Evolutionary conservation across 176 grass and related monocot genomes (phyloP), one percentile per base, ranked within the genome.

Genomic region (Juncus inflexus): DNA sequence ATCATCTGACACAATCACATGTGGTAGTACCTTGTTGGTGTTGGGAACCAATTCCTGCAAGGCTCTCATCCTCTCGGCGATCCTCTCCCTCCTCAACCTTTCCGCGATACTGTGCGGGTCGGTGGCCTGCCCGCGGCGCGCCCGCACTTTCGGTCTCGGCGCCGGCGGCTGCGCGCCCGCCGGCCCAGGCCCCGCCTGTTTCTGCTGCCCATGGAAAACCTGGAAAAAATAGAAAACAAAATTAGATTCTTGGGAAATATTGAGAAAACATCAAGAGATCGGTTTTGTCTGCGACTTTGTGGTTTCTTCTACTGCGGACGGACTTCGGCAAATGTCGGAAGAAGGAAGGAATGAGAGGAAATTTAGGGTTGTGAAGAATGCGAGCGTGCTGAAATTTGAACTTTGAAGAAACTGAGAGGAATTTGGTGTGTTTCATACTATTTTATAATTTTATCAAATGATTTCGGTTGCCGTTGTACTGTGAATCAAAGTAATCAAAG

Each of bases 71-170:
- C 87, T 97, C 83, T 97, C 92, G n/a, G 87, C 82, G 81, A 97
- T 97, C 77, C 77, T 97, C 76, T 97, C 92, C 86, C 92, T 89
- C 71, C 92, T 81, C 77, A 97, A 70, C 92, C 92, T 78, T 74
- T 97, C 87, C 3, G 92, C 92, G 15, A 97, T 97, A 76, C 92
- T 97, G 83, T 97, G 92, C 15, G 92, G 92, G 35, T 97, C 92
- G 1, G 92, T 97, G 7, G 92, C 92, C 60, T 97, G 92, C 7
- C 92, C 88, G 51, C 92, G 92, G 42, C 92, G 80, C 15, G 88
- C 92, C 53, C 92, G 85, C 77, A 97, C 92, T 82, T 97, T 97
- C 0, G 85, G 85, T 40, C 84, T 83, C n/a, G 88, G 88, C 12
- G 92, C 92, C 47, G 87, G 82, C 1, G 76, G 78, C 76, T 90